Base-by-base conservation (phyloP, 306 rosid species). In the Castanopsis chinensis region DNA sequence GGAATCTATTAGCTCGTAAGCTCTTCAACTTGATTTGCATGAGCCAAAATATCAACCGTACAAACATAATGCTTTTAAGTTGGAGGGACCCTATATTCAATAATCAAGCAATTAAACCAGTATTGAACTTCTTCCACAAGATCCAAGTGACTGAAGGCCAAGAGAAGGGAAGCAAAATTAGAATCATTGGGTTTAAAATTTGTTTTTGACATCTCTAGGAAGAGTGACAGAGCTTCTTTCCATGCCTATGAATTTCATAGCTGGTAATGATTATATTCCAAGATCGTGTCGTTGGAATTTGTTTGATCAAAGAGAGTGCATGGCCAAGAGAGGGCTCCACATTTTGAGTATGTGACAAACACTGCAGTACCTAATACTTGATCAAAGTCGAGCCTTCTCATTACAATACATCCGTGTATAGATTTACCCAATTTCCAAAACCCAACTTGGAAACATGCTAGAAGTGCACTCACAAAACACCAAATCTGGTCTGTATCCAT, bases 181-280 rank as follows among this genome's bases (percentile, higher is more conserved):
- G 88, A 75, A 72, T 88, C 81, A 77, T 88, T 83, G 17, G 91
- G 88, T 76, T 74, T 54, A 37, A 20, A 6, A 53, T 73, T 76
- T 28, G 78, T 56, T 74, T 76, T 25, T 4, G 12, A 77, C 88
- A 86, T 84, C 80, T 77, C 71, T 11, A 72, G 55, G 77, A 86
- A 81, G 54, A 88, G 73, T 13, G 88, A 70, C 8, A 83, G 41
- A 83, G 89, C 89, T 74, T 86, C 89, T 60, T 76, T 69, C 85
- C 88, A 18, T 63, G 60, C 19, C 89, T 89, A 79, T 82, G 86
- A 53, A 81, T 68, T 78, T 86, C 88, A 80, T 80, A 83, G 68
- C 83, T 59, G 8, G 80, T 57, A 75, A 88, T 88, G 85, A 88
- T 88, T 3, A 79, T 82, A 82, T 88, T 86, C 85, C 85, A 86